A percentile compares a stretch with the other conserved stretches of the same genome.
These are phyloP conservation scores for Chlamydomonas schloesseri DNA, from an alignment of 139 green algal species.

Conservation along the genomic window DNA sequence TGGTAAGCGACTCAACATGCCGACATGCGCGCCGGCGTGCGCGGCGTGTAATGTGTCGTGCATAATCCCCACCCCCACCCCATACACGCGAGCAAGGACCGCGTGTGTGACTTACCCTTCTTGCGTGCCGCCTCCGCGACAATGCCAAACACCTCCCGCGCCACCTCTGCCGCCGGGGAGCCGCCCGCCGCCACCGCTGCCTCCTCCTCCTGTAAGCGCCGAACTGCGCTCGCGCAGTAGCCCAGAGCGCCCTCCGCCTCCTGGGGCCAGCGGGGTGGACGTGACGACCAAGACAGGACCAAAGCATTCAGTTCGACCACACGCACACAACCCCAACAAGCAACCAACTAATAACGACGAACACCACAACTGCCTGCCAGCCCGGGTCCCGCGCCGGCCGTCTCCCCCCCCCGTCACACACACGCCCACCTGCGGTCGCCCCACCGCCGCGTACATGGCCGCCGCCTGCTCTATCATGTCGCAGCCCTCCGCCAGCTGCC, in stretches of 20 bases:
- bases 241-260: not conserved
- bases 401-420: not conserved
- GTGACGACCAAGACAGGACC: no score
- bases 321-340: no score
- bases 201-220: not conserved
- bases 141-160: not conserved
- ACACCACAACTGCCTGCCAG: no score
- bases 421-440: not conserved
- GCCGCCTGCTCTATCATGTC: constrained; percentile 63
- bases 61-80: no score
- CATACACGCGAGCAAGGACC: no score
- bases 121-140: not conserved
- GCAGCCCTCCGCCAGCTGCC: constrained; percentile 55
- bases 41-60: no score
- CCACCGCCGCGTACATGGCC: not conserved
- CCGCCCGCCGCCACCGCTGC: not conserved
- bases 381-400: not conserved
- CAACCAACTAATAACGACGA: no score
- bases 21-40: no score
- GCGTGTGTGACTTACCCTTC: not conserved
- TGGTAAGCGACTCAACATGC: no score
- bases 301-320: no score
- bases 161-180: not conserved
- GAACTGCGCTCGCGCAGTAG: not conserved
- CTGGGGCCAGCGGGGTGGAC: no score